phyloP scores from a whole-genome alignment of 495 filamentous ascomycete genomes.

The Hypoxylon intermedium region DNA sequence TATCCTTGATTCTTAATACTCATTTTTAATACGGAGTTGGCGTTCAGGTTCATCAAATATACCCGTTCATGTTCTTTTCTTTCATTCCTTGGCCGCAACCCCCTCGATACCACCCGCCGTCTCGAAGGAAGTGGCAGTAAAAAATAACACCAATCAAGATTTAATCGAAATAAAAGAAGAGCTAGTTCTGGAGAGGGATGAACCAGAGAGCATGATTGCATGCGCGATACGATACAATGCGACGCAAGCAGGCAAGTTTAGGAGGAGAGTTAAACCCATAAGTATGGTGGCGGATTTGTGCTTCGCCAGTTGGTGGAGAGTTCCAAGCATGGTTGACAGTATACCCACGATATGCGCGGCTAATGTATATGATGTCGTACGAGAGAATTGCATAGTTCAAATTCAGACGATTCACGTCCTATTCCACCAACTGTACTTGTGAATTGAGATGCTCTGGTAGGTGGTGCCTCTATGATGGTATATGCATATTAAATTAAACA shows the following conservation, averaged over 20 bases:
- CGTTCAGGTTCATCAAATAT: conserved; percentile 42
- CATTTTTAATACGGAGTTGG: conserved; percentile 37
- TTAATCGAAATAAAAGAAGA: conserved; percentile 30
- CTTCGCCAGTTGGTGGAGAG: conserved; percentile 25
- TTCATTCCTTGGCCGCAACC: conserved; percentile 34
- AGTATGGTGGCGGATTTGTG: conserved; percentile 21
- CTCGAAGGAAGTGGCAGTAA: conserved; percentile 18
- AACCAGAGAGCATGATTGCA: conserved; percentile 22
- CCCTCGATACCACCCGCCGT: conserved; percentile 11
- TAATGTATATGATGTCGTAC: conserved; percentile 53
- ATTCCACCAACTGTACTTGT: background rate
- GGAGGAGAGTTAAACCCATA: conserved; percentile 22
- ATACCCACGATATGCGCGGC: conserved; percentile 41
- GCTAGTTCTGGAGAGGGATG: conserved; percentile 2
- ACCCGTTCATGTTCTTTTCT: conserved; percentile 46
- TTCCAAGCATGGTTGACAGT: conserved; percentile 33
- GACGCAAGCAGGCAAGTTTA: conserved; percentile 14
- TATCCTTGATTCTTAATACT: conserved; percentile 39
- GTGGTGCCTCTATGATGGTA: too few species aligned
- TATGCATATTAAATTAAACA: conserved; percentile 8
- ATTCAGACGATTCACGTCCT: conserved; percentile 6
- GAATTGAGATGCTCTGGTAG: too few species aligned
- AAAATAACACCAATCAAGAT: conserved; percentile 28
- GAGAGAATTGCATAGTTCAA: conserved; percentile 41
- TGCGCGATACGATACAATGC: conserved; percentile 34